Base-by-base conservation (phyloP, 2,329 filamentous ascomycete species). In the Lachnellula willkommii region DNA sequence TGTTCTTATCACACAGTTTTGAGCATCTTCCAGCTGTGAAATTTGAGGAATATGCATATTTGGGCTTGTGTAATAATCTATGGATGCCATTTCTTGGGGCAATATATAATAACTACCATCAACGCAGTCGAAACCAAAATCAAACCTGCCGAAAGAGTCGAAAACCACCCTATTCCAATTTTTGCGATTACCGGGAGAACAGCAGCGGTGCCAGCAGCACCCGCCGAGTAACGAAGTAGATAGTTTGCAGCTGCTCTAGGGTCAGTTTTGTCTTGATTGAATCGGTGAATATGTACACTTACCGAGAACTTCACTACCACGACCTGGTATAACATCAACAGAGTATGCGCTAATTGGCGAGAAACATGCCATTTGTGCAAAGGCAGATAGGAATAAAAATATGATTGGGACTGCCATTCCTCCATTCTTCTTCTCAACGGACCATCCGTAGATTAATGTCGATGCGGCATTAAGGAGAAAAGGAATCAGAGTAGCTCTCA, bases 371-470 rank as follows among this genome's bases (percentile, higher is more conserved):
- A 42, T 42, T 20, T 42, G 39, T n/a, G 39, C 39, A 11, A 42
- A 42, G 15, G 39, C 39, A 17, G 39, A 42, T 20, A 42, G 9
- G 15, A 42, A 42, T 42, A 42, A 42, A 20, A 42, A 42, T 42
- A 72, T 59, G 20, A 72, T 66, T 0, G 73, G 71, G 14, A 74
- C 17, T 0, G 69, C 66, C 61, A 74, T 61, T 2, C 71, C 68
- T 1, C 71, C 69, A 4, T 69, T 42, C n/a, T 62, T 52, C n/a
- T 68, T 52, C 17, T 72, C 36, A 5, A 74, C 62, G 15, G 68
- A 66, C 72, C 72, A 74, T 0, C 72, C 72, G 28, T 72, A 73
- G 0, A 73, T 52, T 0, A 74, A 52, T 0, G 65, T 67, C 0
- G 67, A 62, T 0, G 69, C 39, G 0, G 72, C 72, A 1, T 73